Evolutionary conservation across 2,329 filamentous ascomycete genomes (phyloP), one percentile per base, ranked within the genome.

Genomic region (Myrmaecium sp.): DNA sequence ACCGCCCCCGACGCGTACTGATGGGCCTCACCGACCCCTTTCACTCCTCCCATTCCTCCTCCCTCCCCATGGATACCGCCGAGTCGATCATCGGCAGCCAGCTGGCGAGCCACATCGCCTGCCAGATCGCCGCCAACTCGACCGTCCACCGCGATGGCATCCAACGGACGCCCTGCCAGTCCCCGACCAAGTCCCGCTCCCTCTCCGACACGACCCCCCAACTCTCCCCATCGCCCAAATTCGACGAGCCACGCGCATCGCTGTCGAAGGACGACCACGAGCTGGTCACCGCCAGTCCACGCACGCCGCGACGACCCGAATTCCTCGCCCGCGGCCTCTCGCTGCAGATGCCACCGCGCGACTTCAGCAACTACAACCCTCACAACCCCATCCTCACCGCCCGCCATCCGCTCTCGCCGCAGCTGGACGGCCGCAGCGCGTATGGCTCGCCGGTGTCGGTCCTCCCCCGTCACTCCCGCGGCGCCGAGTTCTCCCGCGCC

Each of bases 401-500:
- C 42, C 72, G 63, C 33, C 55, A 60, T 14, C 81, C 83, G 39
- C 63, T 86, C 32, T 92, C 82, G 2, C 83, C 84, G 10, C 83
- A 91, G 49, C 67, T 89, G 35, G 83, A 93, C 49, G 67, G 79
- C 30, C 75, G 76, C 12, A 78, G 83, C 38, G 81, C 74, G 25
- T 93, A 91, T 57, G 77, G 78, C 21, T 86, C 82, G 2, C 83
- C 84, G 2, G 76, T 79, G 14, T 91, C 84, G 28, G 78, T 92
- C 24, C 65, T 95, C 5, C 86, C 86, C 11, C 72, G 86, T 36
- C 74, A 84, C 33, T 94, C 84, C 16, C 71, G 86, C 30, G 86
- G 86, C 22, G 62, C 94, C 33, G 86, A 95, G 54, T 95, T 93
- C 51, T 86, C 86, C 21, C 69, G 86, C 38, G 84, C 84, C 7